Evolutionary conservation across 371 early-diverging fungal genomes (phyloP).

Genomic region (Circinella umbellata): DNA sequence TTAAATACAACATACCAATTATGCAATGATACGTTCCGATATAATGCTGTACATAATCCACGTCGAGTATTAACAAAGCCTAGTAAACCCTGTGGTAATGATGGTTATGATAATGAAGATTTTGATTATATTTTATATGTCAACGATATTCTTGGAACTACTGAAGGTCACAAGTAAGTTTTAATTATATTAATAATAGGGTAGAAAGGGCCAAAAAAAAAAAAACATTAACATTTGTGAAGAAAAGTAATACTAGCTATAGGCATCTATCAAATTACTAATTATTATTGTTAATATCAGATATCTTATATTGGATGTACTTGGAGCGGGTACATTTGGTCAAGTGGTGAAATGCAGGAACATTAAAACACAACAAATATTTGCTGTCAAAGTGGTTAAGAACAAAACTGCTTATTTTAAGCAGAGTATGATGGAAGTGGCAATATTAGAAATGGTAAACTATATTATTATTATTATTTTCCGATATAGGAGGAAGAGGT

Average conservation of each 20-base stretch:
- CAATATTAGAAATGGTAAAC: constrained; percentile 79
- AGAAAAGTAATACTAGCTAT: too few species aligned
- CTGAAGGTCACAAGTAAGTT: constrained; percentile 75
- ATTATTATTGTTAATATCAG: constrained; percentile 28
- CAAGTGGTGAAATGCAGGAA: constrained; percentile 95
- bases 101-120: constrained; percentile 92
- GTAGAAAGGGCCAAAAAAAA: background rate
- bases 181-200: background rate
- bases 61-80: constrained; percentile 93
- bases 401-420: constrained; percentile 93
- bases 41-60: constrained; percentile 78
- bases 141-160: constrained; percentile 81
- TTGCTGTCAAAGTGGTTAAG: constrained; percentile 97
- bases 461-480: background rate
- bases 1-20: constrained; percentile 29
- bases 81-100: constrained; percentile 81
- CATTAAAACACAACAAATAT: constrained; percentile 79
- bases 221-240: too few species aligned
- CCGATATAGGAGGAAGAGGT: background rate
- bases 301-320: constrained; percentile 83
- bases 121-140: constrained; percentile 94
- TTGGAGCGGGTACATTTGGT: constrained; percentile 98
- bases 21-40: constrained; percentile 74
- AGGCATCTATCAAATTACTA: too few species aligned
- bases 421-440: constrained; percentile 95